Conservation (phyloP, 2,329 filamentous ascomycete species). For the Lachnellula arida region DNA sequence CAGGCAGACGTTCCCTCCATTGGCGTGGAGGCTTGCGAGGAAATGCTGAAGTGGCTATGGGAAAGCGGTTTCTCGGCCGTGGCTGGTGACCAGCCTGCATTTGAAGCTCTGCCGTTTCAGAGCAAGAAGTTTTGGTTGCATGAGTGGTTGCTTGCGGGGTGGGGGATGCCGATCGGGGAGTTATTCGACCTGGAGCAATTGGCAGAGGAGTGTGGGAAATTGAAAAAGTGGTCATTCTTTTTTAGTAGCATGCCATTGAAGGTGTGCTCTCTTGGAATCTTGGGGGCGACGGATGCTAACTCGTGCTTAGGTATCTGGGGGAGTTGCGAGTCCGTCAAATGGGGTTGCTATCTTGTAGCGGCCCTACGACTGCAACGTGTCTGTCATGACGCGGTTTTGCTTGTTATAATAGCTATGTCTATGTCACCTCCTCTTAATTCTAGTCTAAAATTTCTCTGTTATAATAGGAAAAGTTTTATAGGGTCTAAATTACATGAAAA, state of each 20-base stretch:
- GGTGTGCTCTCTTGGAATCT: conserved; percentile 28
- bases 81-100: conserved; percentile 40
- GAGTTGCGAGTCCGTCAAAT: conserved; percentile 28
- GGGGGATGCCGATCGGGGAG: conserved; percentile 42
- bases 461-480: too few species aligned
- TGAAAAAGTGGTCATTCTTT: conserved; percentile 55
- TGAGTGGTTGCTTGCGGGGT: conserved; percentile 15
- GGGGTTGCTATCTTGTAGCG: conserved; percentile 27
- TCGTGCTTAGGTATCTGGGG: conserved; percentile 20
- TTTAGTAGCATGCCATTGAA: conserved; percentile 57
- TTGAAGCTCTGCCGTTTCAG: conserved; percentile 39
- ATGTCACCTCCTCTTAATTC: too few species aligned
- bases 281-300: not conserved
- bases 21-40: conserved; percentile 35
- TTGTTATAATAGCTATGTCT: too few species aligned
- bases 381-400: too few species aligned
- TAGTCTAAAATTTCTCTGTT: too few species aligned
- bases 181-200: conserved; percentile 43
- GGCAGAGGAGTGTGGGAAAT: conserved; percentile 46
- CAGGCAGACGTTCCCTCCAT: conserved; percentile 21
- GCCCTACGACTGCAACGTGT: too few species aligned
- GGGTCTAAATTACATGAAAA: too few species aligned
- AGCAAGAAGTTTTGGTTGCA: conserved; percentile 25
- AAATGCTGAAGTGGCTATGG: conserved; percentile 42
- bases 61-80: conserved; percentile 41